A percentile compares a stretch with the other conserved stretches of the same genome.
phyloP scores from a whole-genome alignment of 805 yeast species.

The Cyberlindnera americana region DNA sequence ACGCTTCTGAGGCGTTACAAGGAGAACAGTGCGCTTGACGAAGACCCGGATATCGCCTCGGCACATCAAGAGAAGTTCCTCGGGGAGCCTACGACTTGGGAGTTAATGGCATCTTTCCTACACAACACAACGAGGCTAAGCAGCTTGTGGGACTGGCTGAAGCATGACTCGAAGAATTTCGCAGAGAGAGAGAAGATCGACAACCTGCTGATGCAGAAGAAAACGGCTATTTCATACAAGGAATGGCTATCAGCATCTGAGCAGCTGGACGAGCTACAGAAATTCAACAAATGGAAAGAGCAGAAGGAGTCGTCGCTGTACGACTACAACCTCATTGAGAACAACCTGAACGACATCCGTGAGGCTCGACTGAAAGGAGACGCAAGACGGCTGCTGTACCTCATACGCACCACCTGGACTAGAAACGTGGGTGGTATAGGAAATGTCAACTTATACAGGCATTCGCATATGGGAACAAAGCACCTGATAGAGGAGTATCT shows the following conservation, averaged over 20 bases:
- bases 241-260: slow-evolving; percentile 69
- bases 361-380: slow-evolving; percentile 57
- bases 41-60: background rate
- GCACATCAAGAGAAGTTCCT: background rate
- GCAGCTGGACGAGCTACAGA: slow-evolving; percentile 60
- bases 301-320: slow-evolving; percentile 60
- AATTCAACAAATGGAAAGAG: slow-evolving; percentile 70
- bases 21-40: slow-evolving; percentile 6
- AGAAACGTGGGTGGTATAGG: slow-evolving; percentile 88
- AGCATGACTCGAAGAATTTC: slow-evolving; percentile 14
- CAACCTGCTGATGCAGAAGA: slow-evolving; percentile 40
- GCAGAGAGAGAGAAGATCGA: slow-evolving; percentile 35
- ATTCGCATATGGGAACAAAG: slow-evolving; percentile 85
- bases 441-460: slow-evolving; percentile 69
- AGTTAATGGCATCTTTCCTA: slow-evolving; percentile 1
- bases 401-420: slow-evolving; percentile 80
- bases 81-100: slow-evolving; percentile 2
- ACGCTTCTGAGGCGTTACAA: slow-evolving; percentile 11
- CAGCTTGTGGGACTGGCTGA: slow-evolving; percentile 6
- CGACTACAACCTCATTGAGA: slow-evolving; percentile 61
- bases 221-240: slow-evolving; percentile 46
- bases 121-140: background rate
- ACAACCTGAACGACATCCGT: slow-evolving; percentile 51
- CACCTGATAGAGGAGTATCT: slow-evolving; percentile 77
- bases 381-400: slow-evolving; percentile 57